phyloP scores from a whole-genome alignment of 2,329 filamentous ascomycete species.

The Fusarium camptoceras region DNA sequence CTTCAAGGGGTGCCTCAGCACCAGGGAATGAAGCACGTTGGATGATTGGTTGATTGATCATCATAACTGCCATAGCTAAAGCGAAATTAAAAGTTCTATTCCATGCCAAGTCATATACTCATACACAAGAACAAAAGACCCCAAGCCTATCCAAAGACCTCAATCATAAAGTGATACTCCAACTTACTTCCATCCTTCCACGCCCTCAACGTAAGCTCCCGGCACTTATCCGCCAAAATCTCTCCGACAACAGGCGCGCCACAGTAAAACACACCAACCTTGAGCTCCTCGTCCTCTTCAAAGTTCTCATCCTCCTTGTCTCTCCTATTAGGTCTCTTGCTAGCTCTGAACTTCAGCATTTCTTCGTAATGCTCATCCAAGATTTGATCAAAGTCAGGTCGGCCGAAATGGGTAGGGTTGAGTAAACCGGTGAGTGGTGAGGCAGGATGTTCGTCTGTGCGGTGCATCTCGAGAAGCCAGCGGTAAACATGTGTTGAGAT shows the following conservation, averaged over 20 bases:
- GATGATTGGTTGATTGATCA: fast-evolving
- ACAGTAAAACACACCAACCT: slow-evolving; percentile 68
- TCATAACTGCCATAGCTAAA: neutral
- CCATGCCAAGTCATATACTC: neutral
- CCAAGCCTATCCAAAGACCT: slow-evolving; percentile 61
- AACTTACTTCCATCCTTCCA: slow-evolving; percentile 64
- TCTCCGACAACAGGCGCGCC: slow-evolving; percentile 67
- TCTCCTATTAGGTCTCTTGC: slow-evolving; percentile 9
- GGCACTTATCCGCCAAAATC: slow-evolving; percentile 66
- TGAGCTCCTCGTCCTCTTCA: slow-evolving; percentile 53
- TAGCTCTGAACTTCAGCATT: slow-evolving; percentile 55
- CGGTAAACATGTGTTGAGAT: slow-evolving; percentile 67
- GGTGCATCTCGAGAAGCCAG: slow-evolving; percentile 67
- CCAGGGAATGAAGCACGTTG: neutral
- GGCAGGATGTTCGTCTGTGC: slow-evolving; percentile 62
- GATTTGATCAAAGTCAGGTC: slow-evolving; percentile 65
- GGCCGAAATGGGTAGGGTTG: slow-evolving; percentile 65
- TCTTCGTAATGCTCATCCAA: slow-evolving; percentile 66
- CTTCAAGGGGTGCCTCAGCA: slow-evolving; percentile 12
- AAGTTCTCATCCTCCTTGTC: slow-evolving; percentile 1
- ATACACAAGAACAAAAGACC: neutral
- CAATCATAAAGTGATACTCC: slow-evolving; percentile 68
- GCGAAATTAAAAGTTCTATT: neutral
- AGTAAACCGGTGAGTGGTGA: slow-evolving; percentile 66
- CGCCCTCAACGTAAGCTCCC: slow-evolving; percentile 61